Percentiles rank a stretch among this genome's conserved stretches.
phyloP scores from a whole-genome alignment of 306 rosid species.

The Pueraria montana region DNA sequence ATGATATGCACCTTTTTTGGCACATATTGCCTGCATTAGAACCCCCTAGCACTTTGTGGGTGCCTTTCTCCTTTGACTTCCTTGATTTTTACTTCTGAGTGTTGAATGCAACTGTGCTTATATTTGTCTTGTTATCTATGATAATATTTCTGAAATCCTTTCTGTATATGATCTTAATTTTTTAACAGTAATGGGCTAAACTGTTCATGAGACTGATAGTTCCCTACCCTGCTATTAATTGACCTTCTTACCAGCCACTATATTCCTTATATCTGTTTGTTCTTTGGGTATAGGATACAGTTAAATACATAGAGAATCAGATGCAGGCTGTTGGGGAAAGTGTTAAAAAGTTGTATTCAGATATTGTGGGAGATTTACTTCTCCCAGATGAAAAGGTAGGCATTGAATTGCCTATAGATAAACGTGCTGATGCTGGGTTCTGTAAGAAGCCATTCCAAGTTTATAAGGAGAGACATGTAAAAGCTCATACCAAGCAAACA shows the following conservation, averaged over 20 bases:
- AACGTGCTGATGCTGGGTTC: constrained; percentile 50
- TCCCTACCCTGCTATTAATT: constrained; percentile 11
- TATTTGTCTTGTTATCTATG: neutral
- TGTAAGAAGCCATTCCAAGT: constrained; percentile 48
- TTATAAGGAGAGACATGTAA: constrained; percentile 53
- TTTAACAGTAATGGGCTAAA: constrained; percentile 27
- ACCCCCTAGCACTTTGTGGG: neutral
- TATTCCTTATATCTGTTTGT: constrained; percentile 37
- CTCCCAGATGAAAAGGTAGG: constrained; percentile 58
- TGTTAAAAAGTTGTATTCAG: constrained; percentile 83
- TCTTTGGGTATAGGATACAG: constrained; percentile 75
- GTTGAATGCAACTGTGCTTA: neutral
- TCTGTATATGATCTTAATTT: neutral
- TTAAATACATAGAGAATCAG: constrained; percentile 85
- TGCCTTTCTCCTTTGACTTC: constrained; percentile 15
- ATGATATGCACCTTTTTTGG: neutral
- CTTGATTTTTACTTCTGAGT: neutral
- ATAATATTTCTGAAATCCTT: constrained; percentile 28
- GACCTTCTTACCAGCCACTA: neutral
- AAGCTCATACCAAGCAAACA: constrained; percentile 41
- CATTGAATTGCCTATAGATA: constrained; percentile 52
- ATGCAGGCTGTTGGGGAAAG: constrained; percentile 81
- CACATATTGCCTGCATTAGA: neutral
- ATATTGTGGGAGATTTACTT: constrained; percentile 74
- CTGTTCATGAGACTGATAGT: constrained; percentile 10